Evolutionary conservation across 208 protist species (phyloP).

Genomic region (Trypanosomatidae sp.): DNA sequence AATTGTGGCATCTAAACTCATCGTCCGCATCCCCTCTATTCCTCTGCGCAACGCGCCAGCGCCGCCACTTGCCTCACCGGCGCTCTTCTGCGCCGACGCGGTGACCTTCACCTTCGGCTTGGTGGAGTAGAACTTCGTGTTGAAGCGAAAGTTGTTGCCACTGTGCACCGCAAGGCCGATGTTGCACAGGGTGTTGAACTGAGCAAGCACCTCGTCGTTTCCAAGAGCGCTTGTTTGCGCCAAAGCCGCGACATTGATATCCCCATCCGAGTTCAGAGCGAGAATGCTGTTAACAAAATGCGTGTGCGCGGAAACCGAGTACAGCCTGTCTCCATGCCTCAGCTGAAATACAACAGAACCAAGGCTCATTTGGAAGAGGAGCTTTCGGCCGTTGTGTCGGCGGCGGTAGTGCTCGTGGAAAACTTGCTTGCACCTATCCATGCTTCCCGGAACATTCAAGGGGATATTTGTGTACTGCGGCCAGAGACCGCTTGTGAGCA

Average conservation of each 20-base stretch:
- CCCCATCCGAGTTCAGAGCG: conserved; percentile 39
- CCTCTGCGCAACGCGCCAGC: conserved; percentile 2
- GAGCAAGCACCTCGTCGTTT: conserved; percentile 25
- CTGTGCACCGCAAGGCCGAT: conserved; percentile 28
- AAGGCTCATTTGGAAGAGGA: conserved; percentile 63
- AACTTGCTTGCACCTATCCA: conserved; percentile 51
- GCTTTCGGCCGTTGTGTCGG: conserved; percentile 66
- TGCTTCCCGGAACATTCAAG: conserved; percentile 40
- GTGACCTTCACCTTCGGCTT: conserved; percentile 33
- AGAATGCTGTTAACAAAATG: conserved; percentile 69
- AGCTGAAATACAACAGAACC: conserved; percentile 65
- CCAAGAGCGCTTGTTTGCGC: conserved; percentile 18
- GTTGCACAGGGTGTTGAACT: conserved; percentile 40
- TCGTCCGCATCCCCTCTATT: conserved; percentile 29
- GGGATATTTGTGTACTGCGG: conserved; percentile 48
- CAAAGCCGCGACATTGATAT: conserved; percentile 14
- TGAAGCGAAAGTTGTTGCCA: conserved; percentile 36
- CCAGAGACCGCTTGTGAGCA: conserved; percentile 73
- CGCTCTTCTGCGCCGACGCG: conserved; percentile 14
- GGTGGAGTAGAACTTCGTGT: conserved; percentile 32
- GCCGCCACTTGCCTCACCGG: conserved; percentile 1
- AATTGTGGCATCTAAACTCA: conserved; percentile 63
- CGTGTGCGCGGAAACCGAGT: conserved; percentile 61
- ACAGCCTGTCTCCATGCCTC: conserved; percentile 31
- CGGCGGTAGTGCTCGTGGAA: conserved; percentile 63